Conservation (phyloP, 73 alveolate genomes). For the Tetrahymena malaccensis region DNA sequence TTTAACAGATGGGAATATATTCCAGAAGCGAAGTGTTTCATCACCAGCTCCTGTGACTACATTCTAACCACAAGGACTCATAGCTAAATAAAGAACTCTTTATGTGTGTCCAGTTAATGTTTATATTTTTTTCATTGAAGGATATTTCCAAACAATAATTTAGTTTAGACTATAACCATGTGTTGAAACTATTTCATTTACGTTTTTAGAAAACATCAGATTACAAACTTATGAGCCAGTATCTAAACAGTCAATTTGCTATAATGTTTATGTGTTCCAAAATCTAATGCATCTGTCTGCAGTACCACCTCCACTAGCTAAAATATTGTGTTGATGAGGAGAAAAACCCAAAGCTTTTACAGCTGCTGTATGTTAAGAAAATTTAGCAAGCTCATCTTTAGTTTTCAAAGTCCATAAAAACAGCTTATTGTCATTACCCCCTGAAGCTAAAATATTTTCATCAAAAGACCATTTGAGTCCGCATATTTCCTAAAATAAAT, state of each 20-base stretch:
- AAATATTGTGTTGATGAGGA: constrained; percentile 82
- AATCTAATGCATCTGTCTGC: constrained; percentile 90
- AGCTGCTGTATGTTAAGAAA: constrained; percentile 83
- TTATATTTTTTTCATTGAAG: constrained; percentile 77
- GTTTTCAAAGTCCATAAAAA: constrained; percentile 33
- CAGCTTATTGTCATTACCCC: constrained; percentile 40
- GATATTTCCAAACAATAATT: constrained; percentile 87
- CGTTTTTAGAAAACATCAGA: constrained; percentile 36
- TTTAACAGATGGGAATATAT: constrained; percentile 57
- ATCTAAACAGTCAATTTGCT: constrained; percentile 63
- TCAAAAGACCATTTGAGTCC: constrained; percentile 44
- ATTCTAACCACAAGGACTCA: constrained; percentile 89
- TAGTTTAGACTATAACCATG: constrained; percentile 39
- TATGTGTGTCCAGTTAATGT: constrained; percentile 91
- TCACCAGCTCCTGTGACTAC: constrained; percentile 98
- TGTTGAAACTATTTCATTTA: constrained; percentile 38
- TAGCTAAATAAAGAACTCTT: constrained; percentile 85
- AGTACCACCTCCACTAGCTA: constrained; percentile 96
- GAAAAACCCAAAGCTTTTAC: constrained; percentile 96
- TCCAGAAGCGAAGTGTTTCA: constrained; percentile 94
- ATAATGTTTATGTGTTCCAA: constrained; percentile 85
- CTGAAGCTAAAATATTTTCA: constrained; percentile 39
- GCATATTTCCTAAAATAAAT: constrained; percentile 47
- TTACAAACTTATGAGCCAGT: constrained; percentile 67
- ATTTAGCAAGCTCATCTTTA: constrained; percentile 30